Base-by-base conservation (phyloP, 2,329 filamentous ascomycete species). In the Didymella keratinophila region DNA sequence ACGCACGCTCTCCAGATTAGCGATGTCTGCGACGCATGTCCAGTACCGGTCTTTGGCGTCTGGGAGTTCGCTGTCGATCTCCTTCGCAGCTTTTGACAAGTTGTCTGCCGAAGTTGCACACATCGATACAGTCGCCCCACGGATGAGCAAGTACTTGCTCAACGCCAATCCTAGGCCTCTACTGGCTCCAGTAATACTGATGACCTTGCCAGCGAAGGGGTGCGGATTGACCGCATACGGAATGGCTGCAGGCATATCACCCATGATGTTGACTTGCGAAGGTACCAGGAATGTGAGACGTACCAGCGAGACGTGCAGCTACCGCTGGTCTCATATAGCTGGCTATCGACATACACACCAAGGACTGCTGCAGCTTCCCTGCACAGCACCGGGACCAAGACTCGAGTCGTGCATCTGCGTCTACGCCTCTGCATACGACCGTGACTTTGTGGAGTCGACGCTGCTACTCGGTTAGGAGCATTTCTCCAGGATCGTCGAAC, bases 141-240 rank as follows among this genome's bases (percentile, higher is more conserved):
- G 42, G 4, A 56, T 52, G 3, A 65, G 50, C 25, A 63, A 43
- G 36, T 60, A 62, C 37, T 60, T 63, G 39, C 50, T 51, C 3
- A 63, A 41, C 0, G 62, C 57, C 12, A 63, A 50, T 4, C 61
- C 63, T 6, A 56, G 41, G 21, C 56, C 58, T 45, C 59, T 50
- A 50, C 56, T 66, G 16, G 59, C 59, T 14, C 63, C 56, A 18
- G 63, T 62, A 21, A 64, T 27, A n/a, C 56, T 43, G 34, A 60
- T 62, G 16, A 65, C 60, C 39, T 63, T 60, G 27, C 57, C 55
- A 16, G 53, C 47, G 27, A 65, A 61, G 16, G 56, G 59, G 12
- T 32, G 52, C 25, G 46, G 42, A 41, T 64, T 58, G 25, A 58
- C 42, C 34, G 52, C 52, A 18, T 64, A 56, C 11, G 56, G 59